Evolutionary conservation across 805 yeast species (phyloP).

Genomic region (Saturnispora silvae): DNA sequence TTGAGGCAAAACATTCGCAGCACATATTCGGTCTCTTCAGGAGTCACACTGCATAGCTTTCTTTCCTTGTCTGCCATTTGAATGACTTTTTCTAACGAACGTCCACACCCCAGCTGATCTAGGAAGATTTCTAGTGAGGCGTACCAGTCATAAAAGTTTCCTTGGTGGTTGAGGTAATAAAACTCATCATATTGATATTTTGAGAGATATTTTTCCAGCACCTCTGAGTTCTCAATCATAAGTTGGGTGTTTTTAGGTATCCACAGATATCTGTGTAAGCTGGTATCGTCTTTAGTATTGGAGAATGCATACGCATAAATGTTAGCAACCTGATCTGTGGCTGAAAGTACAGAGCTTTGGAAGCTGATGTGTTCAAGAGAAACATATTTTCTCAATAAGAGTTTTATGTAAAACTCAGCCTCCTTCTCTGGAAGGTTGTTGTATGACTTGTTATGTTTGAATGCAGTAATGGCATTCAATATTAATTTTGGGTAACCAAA

Average conservation of each 20-base stretch:
- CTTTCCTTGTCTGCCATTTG: neutral
- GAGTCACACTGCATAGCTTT: no score
- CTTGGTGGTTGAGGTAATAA: neutral
- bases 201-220: constrained; percentile 1
- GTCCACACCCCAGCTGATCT: neutral
- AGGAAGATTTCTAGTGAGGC: neutral
- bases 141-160: constrained; percentile 6
- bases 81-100: neutral
- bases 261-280: neutral
- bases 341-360: constrained; percentile 3
- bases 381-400: constrained; percentile 1
- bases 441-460: neutral
- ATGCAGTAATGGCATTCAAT: neutral
- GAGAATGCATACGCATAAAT: neutral
- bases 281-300: neutral
- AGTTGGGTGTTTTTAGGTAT: neutral
- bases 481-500: constrained; percentile 2
- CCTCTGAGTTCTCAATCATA: no score
- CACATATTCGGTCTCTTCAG: constrained; percentile 1
- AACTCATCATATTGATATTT: neutral
- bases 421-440: neutral
- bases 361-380: neutral
- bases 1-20: constrained; percentile 1
- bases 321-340: constrained; percentile 5
- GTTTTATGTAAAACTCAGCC: constrained; percentile 1